A percentile compares a stretch with the other conserved stretches of the same genome.
These are phyloP conservation scores for Russula olivacea DNA, from an alignment of 768 basidiomycete species.

Conservation along the genomic window DNA sequence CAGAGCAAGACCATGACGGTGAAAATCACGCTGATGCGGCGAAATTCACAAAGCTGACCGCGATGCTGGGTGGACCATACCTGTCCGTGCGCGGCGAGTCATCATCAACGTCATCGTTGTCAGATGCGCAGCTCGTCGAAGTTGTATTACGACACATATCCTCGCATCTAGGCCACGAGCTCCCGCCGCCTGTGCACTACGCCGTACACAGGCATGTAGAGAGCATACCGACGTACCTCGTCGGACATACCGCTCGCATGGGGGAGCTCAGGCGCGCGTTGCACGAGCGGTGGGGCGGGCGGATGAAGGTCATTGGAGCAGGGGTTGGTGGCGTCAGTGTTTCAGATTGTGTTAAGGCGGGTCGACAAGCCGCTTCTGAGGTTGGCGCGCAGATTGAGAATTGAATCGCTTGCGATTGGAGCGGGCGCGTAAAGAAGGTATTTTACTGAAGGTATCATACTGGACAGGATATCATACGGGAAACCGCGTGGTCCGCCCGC, in stretches of 20 bases:
- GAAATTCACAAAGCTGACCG: constrained; percentile 68
- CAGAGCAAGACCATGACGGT: constrained; percentile 44
- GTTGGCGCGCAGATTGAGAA: constrained; percentile 8
- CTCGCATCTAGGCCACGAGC: constrained; percentile 18
- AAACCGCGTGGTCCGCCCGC: not conserved
- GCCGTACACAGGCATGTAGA: constrained; percentile 48
- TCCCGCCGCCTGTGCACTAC: constrained; percentile 51
- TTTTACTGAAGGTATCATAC: not conserved
- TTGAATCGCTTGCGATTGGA: not conserved
- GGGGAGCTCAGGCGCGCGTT: constrained; percentile 47
- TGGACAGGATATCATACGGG: not conserved
- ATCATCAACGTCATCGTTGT: not conserved
- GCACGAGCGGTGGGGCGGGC: constrained; percentile 33
- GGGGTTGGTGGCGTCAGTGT: constrained; percentile 85
- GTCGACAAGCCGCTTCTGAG: constrained; percentile 41
- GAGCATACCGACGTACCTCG: constrained; percentile 74
- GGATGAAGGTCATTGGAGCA: constrained; percentile 69
- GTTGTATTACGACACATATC: constrained; percentile 25
- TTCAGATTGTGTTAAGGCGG: constrained; percentile 77
- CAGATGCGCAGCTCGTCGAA: constrained; percentile 27
- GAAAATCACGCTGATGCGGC: constrained; percentile 25
- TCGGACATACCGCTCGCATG: constrained; percentile 71
- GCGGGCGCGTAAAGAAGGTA: not conserved
- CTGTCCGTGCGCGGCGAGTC: not conserved
- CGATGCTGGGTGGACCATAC: constrained; percentile 88